Evolutionary conservation across 2,329 filamentous ascomycete species (phyloP).

Genomic region (Sphaerulina musiva): DNA sequence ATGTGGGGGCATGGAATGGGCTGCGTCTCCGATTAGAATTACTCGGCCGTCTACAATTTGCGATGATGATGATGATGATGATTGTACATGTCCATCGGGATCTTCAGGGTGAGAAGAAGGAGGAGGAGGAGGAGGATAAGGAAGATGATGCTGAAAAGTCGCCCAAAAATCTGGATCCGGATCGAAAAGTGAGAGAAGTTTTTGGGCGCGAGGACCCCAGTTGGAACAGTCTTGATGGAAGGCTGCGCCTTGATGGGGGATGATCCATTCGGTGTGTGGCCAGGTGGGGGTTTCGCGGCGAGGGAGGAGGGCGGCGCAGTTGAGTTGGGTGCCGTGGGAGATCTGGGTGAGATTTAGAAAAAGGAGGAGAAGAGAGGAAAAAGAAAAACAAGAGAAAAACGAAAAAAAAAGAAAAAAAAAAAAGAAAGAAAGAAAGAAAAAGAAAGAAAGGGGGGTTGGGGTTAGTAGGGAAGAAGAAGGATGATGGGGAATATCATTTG

Average conservation of each 20-base stretch:
- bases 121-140: conserved; percentile 4
- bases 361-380: no score
- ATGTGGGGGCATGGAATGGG: conserved; percentile 59
- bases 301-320: conserved; percentile 42
- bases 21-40: conserved; percentile 60
- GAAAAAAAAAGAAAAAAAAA: no score
- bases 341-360: no score
- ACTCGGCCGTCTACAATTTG: conserved; percentile 39
- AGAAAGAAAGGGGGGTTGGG: no score
- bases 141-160: conserved; percentile 40
- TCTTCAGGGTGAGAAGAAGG: background rate
- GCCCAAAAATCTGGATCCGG: conserved; percentile 43
- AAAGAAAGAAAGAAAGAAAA: no score
- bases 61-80: no score
- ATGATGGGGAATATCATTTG: no score
- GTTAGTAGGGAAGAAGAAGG: no score
- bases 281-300: conserved; percentile 39
- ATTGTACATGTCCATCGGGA: no score
- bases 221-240: conserved; percentile 37
- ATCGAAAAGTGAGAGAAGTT: conserved; percentile 36
- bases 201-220: conserved; percentile 39
- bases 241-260: conserved; percentile 37
- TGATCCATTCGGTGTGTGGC: conserved; percentile 37
- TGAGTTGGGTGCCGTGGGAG: conserved; percentile 45
- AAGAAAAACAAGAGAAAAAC: no score